Evolutionary conservation across 352 stramenopile species (phyloP), one percentile per base, ranked within the genome.

Genomic region (Phytophthora lateralis): DNA sequence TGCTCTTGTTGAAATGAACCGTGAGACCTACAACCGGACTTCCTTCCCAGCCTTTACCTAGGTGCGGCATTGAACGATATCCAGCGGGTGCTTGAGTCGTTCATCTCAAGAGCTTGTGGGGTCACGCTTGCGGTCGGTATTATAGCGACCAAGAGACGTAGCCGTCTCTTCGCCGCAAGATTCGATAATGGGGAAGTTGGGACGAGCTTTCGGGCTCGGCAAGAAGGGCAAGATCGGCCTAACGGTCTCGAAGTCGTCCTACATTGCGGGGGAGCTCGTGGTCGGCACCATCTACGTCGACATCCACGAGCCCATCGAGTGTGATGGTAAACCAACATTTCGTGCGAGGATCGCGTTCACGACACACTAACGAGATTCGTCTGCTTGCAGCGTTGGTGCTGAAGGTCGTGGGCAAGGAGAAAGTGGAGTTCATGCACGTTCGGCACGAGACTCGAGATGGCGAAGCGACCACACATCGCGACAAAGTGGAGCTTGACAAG

Each of bases 221-320:
- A 76, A 85, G 56, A 91, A 90, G 45, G 82, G 80, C 42, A 87
- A 80, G 61, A 87, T 91, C 57, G 60, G 62, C 14, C 51, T 91
- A 9, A 62, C 53, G 27, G 56, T 88, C 21, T 64, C 85, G 46
- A 89, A 89, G 41, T 68, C 67, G 24, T 75, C 72, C 12, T 91
- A 88, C 53, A 78, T 89, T 41, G 75, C 80, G 1, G 78, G 80
- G 9, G 82, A 90, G 39, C 52, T 89, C 37, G 69, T 90, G 47
- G 60, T 71, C 35, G 78, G 82, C 29, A 78, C 73, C 27, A 84
- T 89, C 57, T 72, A 77, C 55, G 66, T 87, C 41, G 66, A 78
- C 20, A 57, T 90, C 24, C 73, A 72, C 42, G 75, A 85, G 53
- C 60, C 76, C 2, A 88, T 91, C 52, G 55, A 80, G 59, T 91